Base-by-base conservation (phyloP, 257 asterid genomes). In the Linaria vulgaris region DNA sequence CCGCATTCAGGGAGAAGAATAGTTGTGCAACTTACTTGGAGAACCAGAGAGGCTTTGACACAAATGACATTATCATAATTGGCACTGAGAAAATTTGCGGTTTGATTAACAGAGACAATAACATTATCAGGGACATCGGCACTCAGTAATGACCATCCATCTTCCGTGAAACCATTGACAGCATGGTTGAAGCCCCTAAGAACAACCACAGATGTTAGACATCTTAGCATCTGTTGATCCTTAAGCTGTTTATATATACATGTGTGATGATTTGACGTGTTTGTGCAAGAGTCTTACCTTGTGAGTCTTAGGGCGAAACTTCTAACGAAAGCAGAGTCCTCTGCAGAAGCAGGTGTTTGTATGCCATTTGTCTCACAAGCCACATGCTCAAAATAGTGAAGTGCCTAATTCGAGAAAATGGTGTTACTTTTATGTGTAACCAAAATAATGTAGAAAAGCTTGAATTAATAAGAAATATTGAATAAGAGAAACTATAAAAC, bases 181-280 rank as follows among this genome's bases (percentile, higher is more conserved):
- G 84, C 85, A 48, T 76, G 75, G 59, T 74, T 76, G 80, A 79
- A 82, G 59, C 70, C 70, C 88, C 85, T 79, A 66, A 30, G 50
- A 12, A 39, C 30, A 59, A 71, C 41, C 60, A 68, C 10, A 61
- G 45, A 56, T 62, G 54, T 61, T 43, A 57, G 69, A 7, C 22
- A 46, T 17, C 19, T 65, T 30, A 45, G 64, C 14, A 63, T n/a
- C n/a, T n/a, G n/a, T n/a, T n/a, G n/a, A n/a, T n/a, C n/a, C n/a
- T n/a, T n/a, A n/a, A n/a, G n/a, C n/a, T n/a, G n/a, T n/a, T 27
- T 27, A 27, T 27, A 6, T 27, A 27, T 19, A 22, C n/a, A n/a
- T n/a, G n/a, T n/a, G n/a, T 13, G 34, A 44, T 38, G 15, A 61
- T 19, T 58, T 13, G 6, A 27, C 24, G 45, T 39, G 56, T 46